Evolutionary conservation across 306 rosid genomes (phyloP).

Genomic region (Macrotyloma uniflorum): DNA sequence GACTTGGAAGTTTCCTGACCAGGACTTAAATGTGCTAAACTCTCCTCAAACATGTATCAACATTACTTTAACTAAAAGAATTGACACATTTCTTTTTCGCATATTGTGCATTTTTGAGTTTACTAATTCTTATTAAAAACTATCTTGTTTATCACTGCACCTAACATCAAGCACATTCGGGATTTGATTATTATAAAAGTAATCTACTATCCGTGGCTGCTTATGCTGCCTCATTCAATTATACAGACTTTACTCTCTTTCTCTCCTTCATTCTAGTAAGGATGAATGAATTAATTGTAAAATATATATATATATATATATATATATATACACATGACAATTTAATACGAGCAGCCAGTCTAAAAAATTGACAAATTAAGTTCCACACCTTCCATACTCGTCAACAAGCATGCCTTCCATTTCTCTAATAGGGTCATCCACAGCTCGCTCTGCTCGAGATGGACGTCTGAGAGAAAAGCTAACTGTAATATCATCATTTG

Average conservation of each 20-base stretch:
- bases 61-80: neutral
- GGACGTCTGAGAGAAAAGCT: constrained; percentile 87
- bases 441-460: constrained; percentile 92
- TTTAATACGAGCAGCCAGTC: neutral
- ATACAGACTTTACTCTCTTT: constrained; percentile 7
- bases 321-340: neutral
- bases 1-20: neutral
- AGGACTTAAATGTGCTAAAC: neutral
- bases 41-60: constrained; percentile 18
- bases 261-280: neutral
- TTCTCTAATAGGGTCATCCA: constrained; percentile 98
- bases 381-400: constrained; percentile 93
- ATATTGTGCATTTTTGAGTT: constrained; percentile 4
- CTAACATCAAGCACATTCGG: neutral
- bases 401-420: constrained; percentile 99
- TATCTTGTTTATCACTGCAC: neutral
- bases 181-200: neutral
- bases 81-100: neutral
- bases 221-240: neutral
- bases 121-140: neutral
- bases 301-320: neutral
- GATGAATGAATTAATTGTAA: constrained; percentile 6
- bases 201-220: neutral
- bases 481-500: constrained; percentile 75
- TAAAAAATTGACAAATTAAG: constrained; percentile 17